phyloP scores from a whole-genome alignment of 768 basidiomycete species.

The Boletus vermiculosoides region DNA sequence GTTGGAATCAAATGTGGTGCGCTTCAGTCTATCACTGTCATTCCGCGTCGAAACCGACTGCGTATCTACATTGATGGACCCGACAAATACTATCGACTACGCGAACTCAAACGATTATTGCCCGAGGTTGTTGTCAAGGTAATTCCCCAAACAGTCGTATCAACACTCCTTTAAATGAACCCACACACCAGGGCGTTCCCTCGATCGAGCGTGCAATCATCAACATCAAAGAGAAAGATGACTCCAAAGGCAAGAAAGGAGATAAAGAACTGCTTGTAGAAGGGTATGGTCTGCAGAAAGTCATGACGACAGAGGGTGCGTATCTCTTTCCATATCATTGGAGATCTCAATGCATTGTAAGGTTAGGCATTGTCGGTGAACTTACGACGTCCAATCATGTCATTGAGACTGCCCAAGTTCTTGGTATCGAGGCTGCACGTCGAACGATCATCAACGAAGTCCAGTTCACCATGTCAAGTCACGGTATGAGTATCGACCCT shows the following conservation, averaged over 20 bases:
- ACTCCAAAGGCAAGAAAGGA: constrained; percentile 74
- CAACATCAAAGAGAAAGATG: constrained; percentile 89
- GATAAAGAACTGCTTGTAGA: constrained; percentile 94
- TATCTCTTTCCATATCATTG: constrained; percentile 1
- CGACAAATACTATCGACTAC: constrained; percentile 80
- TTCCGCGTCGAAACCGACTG: constrained; percentile 70
- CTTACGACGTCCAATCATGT: constrained; percentile 95
- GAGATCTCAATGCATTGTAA: background rate
- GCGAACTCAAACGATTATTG: constrained; percentile 82
- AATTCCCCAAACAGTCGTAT: constrained; percentile 1
- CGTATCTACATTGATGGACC: constrained; percentile 76
- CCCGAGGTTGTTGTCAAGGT: constrained; percentile 91
- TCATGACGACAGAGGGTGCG: constrained; percentile 94
- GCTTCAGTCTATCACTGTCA: constrained; percentile 69
- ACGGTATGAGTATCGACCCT: constrained; percentile 98
- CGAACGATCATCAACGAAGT: constrained; percentile 95
- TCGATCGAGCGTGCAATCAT: constrained; percentile 92
- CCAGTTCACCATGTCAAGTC: constrained; percentile 93
- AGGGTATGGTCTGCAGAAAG: constrained; percentile 94
- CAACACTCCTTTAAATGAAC: background rate
- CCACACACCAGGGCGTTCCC: constrained; percentile 64
- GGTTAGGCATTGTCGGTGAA: constrained; percentile 83
- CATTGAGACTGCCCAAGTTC: constrained; percentile 90
- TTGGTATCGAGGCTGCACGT: constrained; percentile 98
- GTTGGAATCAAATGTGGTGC: background rate